phyloP scores from a whole-genome alignment of 108 stramenopile genomes.

The Pseudonitzschia multistriata region DNA sequence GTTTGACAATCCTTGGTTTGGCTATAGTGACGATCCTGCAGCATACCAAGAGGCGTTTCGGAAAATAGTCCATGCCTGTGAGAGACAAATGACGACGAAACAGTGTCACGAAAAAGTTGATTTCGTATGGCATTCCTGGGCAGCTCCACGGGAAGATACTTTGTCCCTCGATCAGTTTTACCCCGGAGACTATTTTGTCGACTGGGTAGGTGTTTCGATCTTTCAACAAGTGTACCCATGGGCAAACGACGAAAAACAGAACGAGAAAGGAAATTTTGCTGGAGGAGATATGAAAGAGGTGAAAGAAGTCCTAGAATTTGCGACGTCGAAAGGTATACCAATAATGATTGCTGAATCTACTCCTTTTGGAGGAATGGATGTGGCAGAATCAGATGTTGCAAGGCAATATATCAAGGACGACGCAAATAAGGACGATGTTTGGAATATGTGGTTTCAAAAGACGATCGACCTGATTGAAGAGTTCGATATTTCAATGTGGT shows the following conservation, averaged over 20 bases:
- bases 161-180: slow-evolving; percentile 55
- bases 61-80: slow-evolving; percentile 51
- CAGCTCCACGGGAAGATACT: slow-evolving; percentile 48
- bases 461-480: slow-evolving; percentile 65
- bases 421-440: slow-evolving; percentile 32
- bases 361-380: slow-evolving; percentile 75
- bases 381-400: slow-evolving; percentile 9
- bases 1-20: slow-evolving; percentile 82
- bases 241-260: slow-evolving; percentile 27
- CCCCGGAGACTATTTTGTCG: slow-evolving; percentile 73
- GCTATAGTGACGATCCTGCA: slow-evolving; percentile 56
- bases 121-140: slow-evolving; percentile 90
- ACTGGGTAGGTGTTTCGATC: slow-evolving; percentile 83
- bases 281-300: slow-evolving; percentile 52
- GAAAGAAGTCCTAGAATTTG: slow-evolving; percentile 75
- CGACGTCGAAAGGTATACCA: slow-evolving; percentile 45
- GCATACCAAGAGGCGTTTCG: slow-evolving; percentile 60
- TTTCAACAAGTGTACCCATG: slow-evolving; percentile 82
- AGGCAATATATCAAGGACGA: not conserved
- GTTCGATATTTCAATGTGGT: slow-evolving; percentile 86
- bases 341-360: slow-evolving; percentile 92
- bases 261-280: slow-evolving; percentile 12
- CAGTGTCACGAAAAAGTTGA: slow-evolving; percentile 39
- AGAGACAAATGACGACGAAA: slow-evolving; percentile 25
- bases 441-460: slow-evolving; percentile 79